Evolutionary conservation across 257 asterid genomes (phyloP), one percentile per base, ranked within the genome.

Genomic region (Ballota nigra): DNA sequence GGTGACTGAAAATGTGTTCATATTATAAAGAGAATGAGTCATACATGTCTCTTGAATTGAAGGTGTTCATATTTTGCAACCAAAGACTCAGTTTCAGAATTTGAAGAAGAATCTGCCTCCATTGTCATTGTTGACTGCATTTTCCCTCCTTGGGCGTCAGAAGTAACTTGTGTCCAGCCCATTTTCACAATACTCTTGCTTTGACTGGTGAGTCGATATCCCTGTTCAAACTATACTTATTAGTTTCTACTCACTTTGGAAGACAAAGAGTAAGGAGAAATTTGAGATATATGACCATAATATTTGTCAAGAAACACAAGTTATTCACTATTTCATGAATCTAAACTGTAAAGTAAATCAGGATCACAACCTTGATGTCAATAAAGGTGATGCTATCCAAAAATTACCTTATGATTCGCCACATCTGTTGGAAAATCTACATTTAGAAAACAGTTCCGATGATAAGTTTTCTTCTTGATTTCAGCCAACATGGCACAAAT

Each of bases 51-150:
- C 84, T 74, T 84, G 83, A 91, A 94, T 58, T 80, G 36, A 78
- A 84, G 92, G 62, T 78, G 72, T n/a, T 76, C 89, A 26, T 64
- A 72, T 40, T 75, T 83, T 33, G 76, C 29, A 74, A 79, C 74
- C 59, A 56, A 77, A 71, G 85, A 67, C 66, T 76, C 86, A 45
- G 79, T 56, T 63, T 78, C 81, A 40, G 82, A 70, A 72, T 28
- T 11, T 41, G 80, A 41, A 40, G 86, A 74, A 77, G 94, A 79
- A 70, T 75, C 69, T 9, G 80, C 58, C 76, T 92, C 94, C 98
- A 89, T 89, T 12, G 88, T 84, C 98, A 88, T 89, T 41, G 96
- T 87, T 63, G 97, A 88, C 75, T 81, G 71, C 91, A 88, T 84
- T 77, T 83, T 81, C 75, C 86, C 92, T 71, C 87, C 95, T 79